Conservation (phyloP, 345 rosid species). For the Syzygium grande region DNA sequence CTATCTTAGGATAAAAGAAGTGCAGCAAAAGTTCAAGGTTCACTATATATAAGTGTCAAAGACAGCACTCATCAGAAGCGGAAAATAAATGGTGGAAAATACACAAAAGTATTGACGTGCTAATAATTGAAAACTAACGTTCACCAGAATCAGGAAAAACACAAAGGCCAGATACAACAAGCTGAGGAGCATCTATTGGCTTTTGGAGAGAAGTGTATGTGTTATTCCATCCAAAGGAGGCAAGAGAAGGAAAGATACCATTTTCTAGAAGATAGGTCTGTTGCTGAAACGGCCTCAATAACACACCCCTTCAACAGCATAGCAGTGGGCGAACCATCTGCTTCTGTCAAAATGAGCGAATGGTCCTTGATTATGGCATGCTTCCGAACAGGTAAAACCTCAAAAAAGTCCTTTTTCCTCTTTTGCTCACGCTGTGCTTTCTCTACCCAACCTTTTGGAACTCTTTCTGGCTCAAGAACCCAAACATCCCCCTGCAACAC, state of each 20-base stretch:
- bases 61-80: background rate
- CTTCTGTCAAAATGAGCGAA: slow-evolving; percentile 37
- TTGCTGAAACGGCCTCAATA: slow-evolving; percentile 79
- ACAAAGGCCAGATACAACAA: background rate
- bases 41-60: background rate
- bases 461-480: slow-evolving; percentile 66
- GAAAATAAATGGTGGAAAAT: background rate
- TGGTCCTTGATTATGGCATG: slow-evolving; percentile 49
- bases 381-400: slow-evolving; percentile 58
- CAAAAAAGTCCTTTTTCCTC: slow-evolving; percentile 45
- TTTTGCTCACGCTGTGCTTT: slow-evolving; percentile 45
- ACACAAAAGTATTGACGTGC: background rate
- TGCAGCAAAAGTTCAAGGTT: background rate
- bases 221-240: background rate
- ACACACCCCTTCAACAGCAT: slow-evolving; percentile 50
- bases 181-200: background rate
- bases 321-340: slow-evolving; percentile 34
- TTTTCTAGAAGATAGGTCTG: slow-evolving; percentile 58
- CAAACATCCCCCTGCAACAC: slow-evolving; percentile 69
- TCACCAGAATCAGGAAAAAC: background rate
- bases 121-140: background rate
- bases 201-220: background rate
- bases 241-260: slow-evolving; percentile 33
- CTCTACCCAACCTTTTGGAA: slow-evolving; percentile 35
- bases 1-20: background rate